Base-by-base conservation (phyloP, 495 filamentous ascomycete genomes). In the Aspergillus bertholletiae region DNA sequence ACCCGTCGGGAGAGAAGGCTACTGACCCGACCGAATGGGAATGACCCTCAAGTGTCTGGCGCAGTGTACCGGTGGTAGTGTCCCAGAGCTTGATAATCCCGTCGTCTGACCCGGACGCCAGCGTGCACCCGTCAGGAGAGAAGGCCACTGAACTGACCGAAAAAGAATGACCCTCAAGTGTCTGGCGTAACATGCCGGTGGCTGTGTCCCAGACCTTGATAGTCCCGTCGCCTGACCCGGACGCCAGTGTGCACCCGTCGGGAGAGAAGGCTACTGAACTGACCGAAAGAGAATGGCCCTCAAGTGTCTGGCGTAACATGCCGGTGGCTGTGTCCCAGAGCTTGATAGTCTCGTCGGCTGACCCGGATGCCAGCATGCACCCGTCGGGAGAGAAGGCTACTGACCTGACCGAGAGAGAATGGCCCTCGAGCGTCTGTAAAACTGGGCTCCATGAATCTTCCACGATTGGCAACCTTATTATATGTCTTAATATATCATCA, bases 401-500 rank as follows among this genome's bases (percentile, higher is more conserved):
- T 48, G 46, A 27, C 4, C 13, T 30, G 35, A 51, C 48, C 22
- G 32, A 51, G 26, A 6, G 17, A 11, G 21, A 41, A 40, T 51
- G 34, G 21, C 49, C 32, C 32, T 51, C 49, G 7, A 54, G 51
- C 4, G 27, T 54, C 27, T 47, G 51, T 54, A 46, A 28, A 15
- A 1, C 17, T 39, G 39, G n/a, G 39, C 50, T 53, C 50, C 39
- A 53, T 26, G 15, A 28, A 32, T 45, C 37, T 27, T 45, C 39
- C 30, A 51, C 49, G 5, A 5, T 1, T 51, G 26, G 50, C 18
- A 43, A 4, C 20, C 24, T 43, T 4, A 9, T 1, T 3, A 40
- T 54, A 6, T 20, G 15, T 43, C 22, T 15, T 5, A 24, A 13
- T n/a, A 47, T 23, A 2, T 40, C 21, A 12, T 11, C 8, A 20